Percentiles rank a stretch among this genome's conserved stretches.
Conservation (phyloP, 768 basidiomycete genomes). For the Strobilomyces confusus region DNA sequence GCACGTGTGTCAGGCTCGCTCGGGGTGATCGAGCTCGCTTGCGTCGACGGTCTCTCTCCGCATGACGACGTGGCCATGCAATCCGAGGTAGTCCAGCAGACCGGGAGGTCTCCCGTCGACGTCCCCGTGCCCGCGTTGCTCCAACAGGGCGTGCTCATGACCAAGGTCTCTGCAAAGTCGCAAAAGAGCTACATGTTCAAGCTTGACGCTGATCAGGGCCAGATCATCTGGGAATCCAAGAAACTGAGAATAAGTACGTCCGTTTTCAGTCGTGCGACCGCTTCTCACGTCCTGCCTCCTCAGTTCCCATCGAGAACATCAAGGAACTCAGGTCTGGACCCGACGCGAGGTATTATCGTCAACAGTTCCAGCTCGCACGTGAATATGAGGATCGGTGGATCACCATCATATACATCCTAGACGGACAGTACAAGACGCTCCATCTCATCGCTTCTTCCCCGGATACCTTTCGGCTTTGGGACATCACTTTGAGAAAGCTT, state of each 20-base stretch:
- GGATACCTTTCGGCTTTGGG: conserved; percentile 62
- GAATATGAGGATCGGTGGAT: conserved; percentile 74
- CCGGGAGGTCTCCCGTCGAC: conserved; percentile 26
- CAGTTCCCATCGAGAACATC: conserved; percentile 84
- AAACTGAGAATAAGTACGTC: conserved; percentile 60
- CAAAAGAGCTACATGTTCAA: conserved; percentile 67
- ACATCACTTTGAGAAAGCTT: conserved; percentile 58
- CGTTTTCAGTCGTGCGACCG: not conserved
- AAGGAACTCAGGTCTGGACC: conserved; percentile 78
- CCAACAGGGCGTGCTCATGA: conserved; percentile 67
- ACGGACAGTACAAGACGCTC: conserved; percentile 77
- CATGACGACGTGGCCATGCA: conserved; percentile 6
- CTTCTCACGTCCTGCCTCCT: not conserved
- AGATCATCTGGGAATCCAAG: conserved; percentile 75
- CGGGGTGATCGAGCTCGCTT: too few relatives aligned
- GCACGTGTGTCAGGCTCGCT: too few relatives aligned
- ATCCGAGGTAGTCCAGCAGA: not conserved
- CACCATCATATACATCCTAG: conserved; percentile 77
- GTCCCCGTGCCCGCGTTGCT: conserved; percentile 54
- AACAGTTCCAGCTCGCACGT: conserved; percentile 60
- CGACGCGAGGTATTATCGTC: conserved; percentile 67
- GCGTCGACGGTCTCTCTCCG: not conserved
- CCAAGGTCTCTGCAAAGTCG: conserved; percentile 78
- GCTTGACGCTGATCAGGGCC: conserved; percentile 76
- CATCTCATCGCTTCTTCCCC: conserved; percentile 74